These are phyloP conservation scores for Myriangium duriaei DNA, from an alignment of 2,329 filamentous ascomycete species.

Conservation along the genomic window DNA sequence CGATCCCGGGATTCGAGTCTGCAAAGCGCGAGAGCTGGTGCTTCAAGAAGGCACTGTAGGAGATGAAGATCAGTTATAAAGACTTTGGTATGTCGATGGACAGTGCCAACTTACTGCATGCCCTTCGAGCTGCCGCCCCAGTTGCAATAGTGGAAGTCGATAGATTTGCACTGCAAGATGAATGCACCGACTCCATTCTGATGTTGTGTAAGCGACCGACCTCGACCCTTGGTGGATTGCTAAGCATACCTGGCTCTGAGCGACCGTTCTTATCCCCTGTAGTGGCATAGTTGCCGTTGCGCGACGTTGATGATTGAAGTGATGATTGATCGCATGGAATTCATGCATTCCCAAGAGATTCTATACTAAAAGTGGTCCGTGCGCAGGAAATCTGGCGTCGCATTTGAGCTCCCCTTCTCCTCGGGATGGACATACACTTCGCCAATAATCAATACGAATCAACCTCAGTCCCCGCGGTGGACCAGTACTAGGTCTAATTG, in stretches of 20 bases:
- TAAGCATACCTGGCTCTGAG: conserved; percentile 42
- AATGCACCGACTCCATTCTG: conserved; percentile 96
- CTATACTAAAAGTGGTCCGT: neutral
- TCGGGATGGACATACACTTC: no score
- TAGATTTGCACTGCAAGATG: conserved; percentile 89
- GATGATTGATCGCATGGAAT: no score
- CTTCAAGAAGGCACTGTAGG: conserved; percentile 65
- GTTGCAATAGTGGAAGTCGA: conserved; percentile 97
- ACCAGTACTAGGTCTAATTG: no score
- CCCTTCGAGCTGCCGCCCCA: conserved; percentile 84
- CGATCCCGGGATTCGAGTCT: conserved; percentile 68
- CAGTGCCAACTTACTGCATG: conserved; percentile 60
- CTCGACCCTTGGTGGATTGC: neutral
- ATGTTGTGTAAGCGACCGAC: conserved; percentile 11
- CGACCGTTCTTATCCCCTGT: conserved; percentile 39
- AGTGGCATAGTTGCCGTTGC: conserved; percentile 31
- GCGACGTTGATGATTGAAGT: no score
- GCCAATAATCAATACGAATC: no score
- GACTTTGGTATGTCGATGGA: neutral
- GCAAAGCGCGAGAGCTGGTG: conserved; percentile 67
- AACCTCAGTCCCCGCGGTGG: no score
- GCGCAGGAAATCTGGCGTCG: neutral
- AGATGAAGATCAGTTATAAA: neutral
- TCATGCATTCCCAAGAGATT: neutral
- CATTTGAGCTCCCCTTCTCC: no score